Evolutionary conservation across 345 rosid genomes (phyloP).

Genomic region (Eucalyptus regnans): DNA sequence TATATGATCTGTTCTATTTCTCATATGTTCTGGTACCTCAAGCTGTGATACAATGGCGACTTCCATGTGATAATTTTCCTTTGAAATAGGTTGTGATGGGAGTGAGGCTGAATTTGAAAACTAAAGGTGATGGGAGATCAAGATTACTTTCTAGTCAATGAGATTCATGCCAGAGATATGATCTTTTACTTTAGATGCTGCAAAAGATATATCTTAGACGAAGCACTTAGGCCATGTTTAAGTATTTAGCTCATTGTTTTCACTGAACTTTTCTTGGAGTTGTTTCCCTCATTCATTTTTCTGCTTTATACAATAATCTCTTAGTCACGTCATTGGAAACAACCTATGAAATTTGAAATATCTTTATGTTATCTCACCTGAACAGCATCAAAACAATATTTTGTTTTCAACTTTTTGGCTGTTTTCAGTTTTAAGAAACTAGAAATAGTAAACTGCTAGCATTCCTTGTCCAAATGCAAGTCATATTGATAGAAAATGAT

Average conservation of each 20-base stretch:
- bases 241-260: background rate
- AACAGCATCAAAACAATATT: background rate
- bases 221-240: background rate
- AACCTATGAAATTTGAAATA: background rate
- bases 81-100: background rate
- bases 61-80: background rate
- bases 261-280: background rate
- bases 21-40: background rate
- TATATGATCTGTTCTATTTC: background rate
- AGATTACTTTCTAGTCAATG: background rate
- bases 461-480: background rate
- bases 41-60: background rate
- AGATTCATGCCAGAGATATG: background rate
- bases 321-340: background rate
- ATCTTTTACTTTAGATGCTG: background rate
- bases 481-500: background rate
- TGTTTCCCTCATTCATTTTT: background rate
- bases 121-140: background rate
- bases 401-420: background rate
- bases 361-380: background rate
- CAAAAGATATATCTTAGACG: background rate
- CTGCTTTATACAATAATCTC: background rate
- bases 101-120: background rate
- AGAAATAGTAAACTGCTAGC: background rate
- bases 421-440: background rate